Percentiles rank a stretch among this genome's conserved stretches.
Conservation (phyloP, 768 basidiomycete genomes). For the Boletus insuetus region DNA sequence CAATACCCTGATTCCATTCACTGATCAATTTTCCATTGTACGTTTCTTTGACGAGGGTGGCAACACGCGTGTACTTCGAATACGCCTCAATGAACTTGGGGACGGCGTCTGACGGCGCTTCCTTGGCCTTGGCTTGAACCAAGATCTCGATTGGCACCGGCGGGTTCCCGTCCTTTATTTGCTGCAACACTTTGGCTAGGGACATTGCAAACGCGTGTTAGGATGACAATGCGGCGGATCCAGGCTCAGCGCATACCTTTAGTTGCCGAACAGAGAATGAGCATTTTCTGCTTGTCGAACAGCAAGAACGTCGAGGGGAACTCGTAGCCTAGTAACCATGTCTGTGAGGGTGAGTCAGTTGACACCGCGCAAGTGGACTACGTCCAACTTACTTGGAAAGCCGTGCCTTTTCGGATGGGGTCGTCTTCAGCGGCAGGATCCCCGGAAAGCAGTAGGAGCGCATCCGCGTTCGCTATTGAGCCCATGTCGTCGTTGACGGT, state of each 20-base stretch:
- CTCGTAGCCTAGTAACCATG: constrained; percentile 96
- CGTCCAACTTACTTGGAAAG: constrained; percentile 68
- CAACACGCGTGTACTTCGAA: constrained; percentile 62
- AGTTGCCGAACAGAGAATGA: constrained; percentile 80
- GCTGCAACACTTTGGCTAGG: constrained; percentile 81
- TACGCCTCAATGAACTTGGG: constrained; percentile 65
- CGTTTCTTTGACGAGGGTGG: constrained; percentile 76
- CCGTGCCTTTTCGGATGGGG: constrained; percentile 86
- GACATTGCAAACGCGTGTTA: constrained; percentile 11
- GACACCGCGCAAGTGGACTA: background rate
- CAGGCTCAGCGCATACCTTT: constrained; percentile 57
- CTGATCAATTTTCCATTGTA: constrained; percentile 81
- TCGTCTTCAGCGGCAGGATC: constrained; percentile 85
- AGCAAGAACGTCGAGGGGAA: constrained; percentile 92
- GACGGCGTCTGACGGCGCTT: constrained; percentile 70
- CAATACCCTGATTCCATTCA: constrained; percentile 77
- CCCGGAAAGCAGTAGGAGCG: constrained; percentile 68
- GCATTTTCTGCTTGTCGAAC: constrained; percentile 73
- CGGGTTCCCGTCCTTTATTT: constrained; percentile 59
- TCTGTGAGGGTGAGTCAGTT: constrained; percentile 45
- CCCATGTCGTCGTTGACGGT: constrained; percentile 68
- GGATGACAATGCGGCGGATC: constrained; percentile 4
- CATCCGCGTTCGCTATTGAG: constrained; percentile 65
- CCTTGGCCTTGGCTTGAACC: constrained; percentile 77
- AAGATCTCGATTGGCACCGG: constrained; percentile 72